Evolutionary conservation across 352 stramenopile species (phyloP), one percentile per base, ranked within the genome.

Genomic region (Globisporangium canariense): DNA sequence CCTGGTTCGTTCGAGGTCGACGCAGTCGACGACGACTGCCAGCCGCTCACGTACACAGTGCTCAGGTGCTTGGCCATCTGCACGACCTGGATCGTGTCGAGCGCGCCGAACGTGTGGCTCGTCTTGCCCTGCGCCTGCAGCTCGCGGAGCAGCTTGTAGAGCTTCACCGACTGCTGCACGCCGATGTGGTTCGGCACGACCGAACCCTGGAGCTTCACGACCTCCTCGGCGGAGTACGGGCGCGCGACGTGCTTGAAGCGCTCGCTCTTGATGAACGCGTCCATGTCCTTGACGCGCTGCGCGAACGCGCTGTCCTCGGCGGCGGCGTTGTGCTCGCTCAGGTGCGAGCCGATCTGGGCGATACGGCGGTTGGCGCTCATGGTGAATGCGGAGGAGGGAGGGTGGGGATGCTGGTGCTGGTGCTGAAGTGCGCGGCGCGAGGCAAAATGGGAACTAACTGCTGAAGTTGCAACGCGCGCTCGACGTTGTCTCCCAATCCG

Each of bases 11-110:
- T 99, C 64, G 93, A 98, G 46, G 90, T 97, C 61, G 89, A 97
- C 50, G 91, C 91, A 53, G 91, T 98, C 38, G 86, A 96, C 58
- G 86, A 98, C 74, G 94, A 99, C 74, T 99, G 97, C 97, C 97
- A 99, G 68, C 97, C 97, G 68, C 85, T 98, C 28, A 99, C 85
- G 81, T 99, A 99, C 59, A 99, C 91, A 9, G 81, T 95, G 55
- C 90, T 94, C 57, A 99, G 81, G 81, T 99, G 82, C 62, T 94
- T 91, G 66, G 91, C 89, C 92, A 98, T 98, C 65, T 98, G 90
- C 62, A 93, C 89, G n/a, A 98, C 90, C 73, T 98, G 95, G 56
- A 99, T 97, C 58, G 96, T 93, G 84, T 99, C 87, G 41, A 96
- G 81, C 52, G 87, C 87, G 51, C 87, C 87, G 66, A 96, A 96